Evolutionary conservation across 108 stramenopile genomes (phyloP), one percentile per base, ranked within the genome.

Genomic region (Skeletonema costatum): DNA sequence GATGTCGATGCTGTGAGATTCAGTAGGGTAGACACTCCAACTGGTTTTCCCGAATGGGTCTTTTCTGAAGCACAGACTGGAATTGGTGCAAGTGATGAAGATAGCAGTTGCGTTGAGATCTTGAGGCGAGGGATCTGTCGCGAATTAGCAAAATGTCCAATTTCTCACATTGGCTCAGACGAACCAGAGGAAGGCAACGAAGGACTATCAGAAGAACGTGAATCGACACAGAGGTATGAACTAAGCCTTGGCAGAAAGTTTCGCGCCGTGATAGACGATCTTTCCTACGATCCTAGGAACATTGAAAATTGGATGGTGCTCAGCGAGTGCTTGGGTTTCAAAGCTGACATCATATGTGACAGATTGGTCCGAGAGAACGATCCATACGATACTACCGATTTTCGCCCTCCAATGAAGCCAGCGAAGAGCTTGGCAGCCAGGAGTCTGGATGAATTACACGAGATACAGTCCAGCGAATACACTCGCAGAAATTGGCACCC

Each of bases 331-430:
- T 59, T 87, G 31, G 81, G 75, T 29, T 80, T 90, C 60, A 93
- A 92, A 68, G 88, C 89, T 11, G 90, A 96, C 8, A 66, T 85
- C 29, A 93, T 96, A 42, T 88, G 89, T 33, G 95, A 93, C 77
- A 63, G 91, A 59, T 48, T 88, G 32, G 77, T 83, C 8, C 83
- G 77, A 80, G 21, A 85, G 32, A 71, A 73, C 70, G 89, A 42
- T 85, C 78, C 64, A 41, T 68, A 32, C 65, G 86, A 69, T 69
- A 36, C 60, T 19, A 58, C 60, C 9, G 69, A 85, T 56, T 90
- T 95, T 64, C 73, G 77, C 16, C 70, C 83, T 14, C 71, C 80
- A 10, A 70, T 71, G 2, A 61, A 70, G 10, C 61, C 77, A 71
- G 21, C 44, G 59, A 1, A 30, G 48, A 53, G 13, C 1, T 35